Evolutionary conservation across 2,329 filamentous ascomycete genomes (phyloP).

Genomic region (Fusarium odoratissimum): DNA sequence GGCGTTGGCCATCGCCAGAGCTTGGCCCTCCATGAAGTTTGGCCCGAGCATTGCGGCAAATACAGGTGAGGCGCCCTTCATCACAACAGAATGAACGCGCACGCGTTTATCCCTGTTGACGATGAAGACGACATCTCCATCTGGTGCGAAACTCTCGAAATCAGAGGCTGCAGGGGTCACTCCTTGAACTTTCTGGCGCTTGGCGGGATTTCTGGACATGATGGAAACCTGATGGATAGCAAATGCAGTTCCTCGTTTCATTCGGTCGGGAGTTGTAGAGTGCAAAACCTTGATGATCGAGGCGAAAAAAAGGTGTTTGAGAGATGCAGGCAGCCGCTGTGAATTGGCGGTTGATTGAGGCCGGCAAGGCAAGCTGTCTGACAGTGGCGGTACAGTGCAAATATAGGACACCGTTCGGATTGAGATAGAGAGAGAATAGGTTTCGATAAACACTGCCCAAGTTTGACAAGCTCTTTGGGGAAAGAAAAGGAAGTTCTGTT

Average conservation of each 20-base stretch:
- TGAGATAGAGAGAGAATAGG: background rate
- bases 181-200: background rate
- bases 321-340: background rate
- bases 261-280: background rate
- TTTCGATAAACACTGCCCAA: background rate
- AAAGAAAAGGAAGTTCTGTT: background rate
- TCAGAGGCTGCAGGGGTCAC: too few relatives aligned
- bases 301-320: background rate
- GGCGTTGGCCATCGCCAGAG: background rate
- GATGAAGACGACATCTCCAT: constrained; percentile 3
- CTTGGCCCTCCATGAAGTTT: constrained; percentile 6
- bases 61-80: background rate
- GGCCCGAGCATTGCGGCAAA: constrained; percentile 5
- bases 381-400: background rate
- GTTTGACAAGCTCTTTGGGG: background rate
- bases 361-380: background rate
- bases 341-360: background rate
- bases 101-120: background rate
- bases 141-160: background rate
- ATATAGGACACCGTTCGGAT: background rate
- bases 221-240: background rate
- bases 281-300: background rate
- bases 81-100: background rate
- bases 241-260: too few relatives aligned
- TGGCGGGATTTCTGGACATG: background rate